Percentiles rank a stretch among this genome's conserved stretches.
Conservation (phyloP, 2,329 filamentous ascomycete genomes). For the Aspergillus ochraceus region DNA sequence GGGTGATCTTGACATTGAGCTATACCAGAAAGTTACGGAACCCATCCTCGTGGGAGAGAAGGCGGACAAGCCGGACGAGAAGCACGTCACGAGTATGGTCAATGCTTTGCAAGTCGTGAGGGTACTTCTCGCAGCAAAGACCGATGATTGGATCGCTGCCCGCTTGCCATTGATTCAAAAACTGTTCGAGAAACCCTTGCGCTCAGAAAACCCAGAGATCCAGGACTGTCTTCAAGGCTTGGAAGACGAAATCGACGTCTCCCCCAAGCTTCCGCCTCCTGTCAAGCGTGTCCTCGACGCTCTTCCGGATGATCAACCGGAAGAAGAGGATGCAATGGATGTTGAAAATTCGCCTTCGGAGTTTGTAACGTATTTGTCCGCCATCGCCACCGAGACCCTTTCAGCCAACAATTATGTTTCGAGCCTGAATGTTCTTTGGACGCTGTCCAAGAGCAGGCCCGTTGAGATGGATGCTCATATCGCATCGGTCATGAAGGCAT, state of each 20-base stretch:
- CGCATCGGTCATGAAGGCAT: constrained; percentile 81
- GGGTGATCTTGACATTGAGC: constrained; percentile 86
- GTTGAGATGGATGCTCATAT: constrained; percentile 90
- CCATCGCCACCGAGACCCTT: constrained; percentile 84
- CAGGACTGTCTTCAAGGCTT: constrained; percentile 85
- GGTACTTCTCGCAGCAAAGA: constrained; percentile 82
- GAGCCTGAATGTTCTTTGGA: constrained; percentile 92
- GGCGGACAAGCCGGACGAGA: constrained; percentile 77
- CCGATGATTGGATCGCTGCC: constrained; percentile 85
- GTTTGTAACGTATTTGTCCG: constrained; percentile 79
- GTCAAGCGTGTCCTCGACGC: constrained; percentile 83
- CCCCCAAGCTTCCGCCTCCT: constrained; percentile 70
- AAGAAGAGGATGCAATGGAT: constrained; percentile 82
- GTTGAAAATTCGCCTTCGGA: constrained; percentile 76
- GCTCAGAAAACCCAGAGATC: constrained; percentile 85
- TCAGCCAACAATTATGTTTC: constrained; percentile 79
- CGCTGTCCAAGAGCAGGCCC: constrained; percentile 79
- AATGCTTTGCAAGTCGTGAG: constrained; percentile 92
- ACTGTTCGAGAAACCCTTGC: constrained; percentile 83
- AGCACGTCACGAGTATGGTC: constrained; percentile 82
- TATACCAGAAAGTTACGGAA: constrained; percentile 88
- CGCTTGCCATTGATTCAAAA: constrained; percentile 79
- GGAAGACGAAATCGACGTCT: constrained; percentile 69
- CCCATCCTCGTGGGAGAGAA: constrained; percentile 81
- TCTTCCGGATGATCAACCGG: constrained; percentile 75